A percentile compares a stretch with the other conserved stretches of the same genome.
Evolutionary conservation across 192 early-diverging fungal species (phyloP).

Genomic region (Rhizoclosmatium sp.): DNA sequence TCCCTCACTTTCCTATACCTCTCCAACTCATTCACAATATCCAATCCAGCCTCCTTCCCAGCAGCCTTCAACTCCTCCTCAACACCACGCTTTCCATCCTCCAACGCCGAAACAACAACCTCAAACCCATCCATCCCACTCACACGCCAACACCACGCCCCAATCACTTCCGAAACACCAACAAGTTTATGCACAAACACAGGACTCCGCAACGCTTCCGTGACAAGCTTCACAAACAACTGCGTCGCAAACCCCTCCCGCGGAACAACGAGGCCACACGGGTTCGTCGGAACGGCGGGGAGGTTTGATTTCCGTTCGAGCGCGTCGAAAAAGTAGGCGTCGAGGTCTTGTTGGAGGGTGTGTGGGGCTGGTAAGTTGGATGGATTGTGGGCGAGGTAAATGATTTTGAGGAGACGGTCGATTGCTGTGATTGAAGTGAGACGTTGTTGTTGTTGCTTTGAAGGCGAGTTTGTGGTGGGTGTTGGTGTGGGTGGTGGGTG

Average conservation of each 20-base stretch:
- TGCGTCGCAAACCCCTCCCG: no score
- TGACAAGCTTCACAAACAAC: not conserved
- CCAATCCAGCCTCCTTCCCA: no score
- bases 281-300: no score
- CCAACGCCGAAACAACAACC: not conserved
- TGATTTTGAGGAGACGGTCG: constrained; percentile 7
- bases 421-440: not conserved
- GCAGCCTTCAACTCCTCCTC: no score
- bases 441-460: no score
- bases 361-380: not conserved
- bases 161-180: not conserved
- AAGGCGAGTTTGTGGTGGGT: not conserved
- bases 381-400: not conserved
- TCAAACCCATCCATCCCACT: constrained; percentile 9
- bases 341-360: constrained; percentile 4
- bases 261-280: no score
- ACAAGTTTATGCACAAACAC: not conserved
- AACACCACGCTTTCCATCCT: no score
- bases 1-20: no score
- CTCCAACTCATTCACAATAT: no score
- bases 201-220: not conserved
- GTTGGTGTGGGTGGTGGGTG: not conserved
- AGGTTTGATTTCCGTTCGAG: constrained; percentile 3
- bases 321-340: constrained; percentile 22
- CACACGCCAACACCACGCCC: not conserved